phyloP scores from a whole-genome alignment of 78 protist species.

The Dictyostelium firmibasis region DNA sequence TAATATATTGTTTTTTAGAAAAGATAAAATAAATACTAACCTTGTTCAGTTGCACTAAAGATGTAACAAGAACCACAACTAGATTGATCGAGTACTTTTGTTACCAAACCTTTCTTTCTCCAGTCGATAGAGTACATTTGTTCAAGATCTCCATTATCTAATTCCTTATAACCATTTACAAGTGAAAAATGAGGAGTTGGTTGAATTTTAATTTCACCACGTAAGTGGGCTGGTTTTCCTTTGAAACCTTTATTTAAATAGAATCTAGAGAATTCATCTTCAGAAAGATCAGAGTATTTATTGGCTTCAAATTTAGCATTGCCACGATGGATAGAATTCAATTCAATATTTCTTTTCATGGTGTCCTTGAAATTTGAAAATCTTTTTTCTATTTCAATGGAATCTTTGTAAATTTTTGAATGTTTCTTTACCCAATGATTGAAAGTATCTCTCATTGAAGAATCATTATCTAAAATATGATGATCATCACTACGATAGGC shows the following conservation, averaged over 20 bases:
- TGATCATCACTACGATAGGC: background rate
- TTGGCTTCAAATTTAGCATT: slow-evolving; percentile 31
- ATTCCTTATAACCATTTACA: background rate
- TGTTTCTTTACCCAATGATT: slow-evolving; percentile 37
- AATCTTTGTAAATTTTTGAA: background rate
- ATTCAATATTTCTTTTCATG: background rate
- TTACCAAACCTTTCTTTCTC: slow-evolving; percentile 73
- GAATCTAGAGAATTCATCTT: slow-evolving; percentile 10
- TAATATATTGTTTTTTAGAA: background rate
- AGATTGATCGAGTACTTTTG: slow-evolving; percentile 72
- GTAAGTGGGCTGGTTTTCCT: background rate
- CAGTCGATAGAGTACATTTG: slow-evolving; percentile 14
- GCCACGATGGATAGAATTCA: background rate
- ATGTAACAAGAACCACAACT: slow-evolving; percentile 51
- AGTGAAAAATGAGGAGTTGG: background rate
- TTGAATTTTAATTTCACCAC: background rate
- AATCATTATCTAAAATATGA: background rate
- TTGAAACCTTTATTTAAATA: background rate
- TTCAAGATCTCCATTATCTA: background rate
- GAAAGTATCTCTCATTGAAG: slow-evolving; percentile 1
- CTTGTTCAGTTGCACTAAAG: background rate
- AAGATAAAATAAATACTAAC: background rate
- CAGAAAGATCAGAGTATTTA: slow-evolving; percentile 64
- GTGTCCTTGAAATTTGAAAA: slow-evolving; percentile 15
- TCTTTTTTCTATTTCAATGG: background rate